These are phyloP conservation scores for Ogataea corticis DNA, from an alignment of 805 yeast genomes.

Conservation along the genomic window DNA sequence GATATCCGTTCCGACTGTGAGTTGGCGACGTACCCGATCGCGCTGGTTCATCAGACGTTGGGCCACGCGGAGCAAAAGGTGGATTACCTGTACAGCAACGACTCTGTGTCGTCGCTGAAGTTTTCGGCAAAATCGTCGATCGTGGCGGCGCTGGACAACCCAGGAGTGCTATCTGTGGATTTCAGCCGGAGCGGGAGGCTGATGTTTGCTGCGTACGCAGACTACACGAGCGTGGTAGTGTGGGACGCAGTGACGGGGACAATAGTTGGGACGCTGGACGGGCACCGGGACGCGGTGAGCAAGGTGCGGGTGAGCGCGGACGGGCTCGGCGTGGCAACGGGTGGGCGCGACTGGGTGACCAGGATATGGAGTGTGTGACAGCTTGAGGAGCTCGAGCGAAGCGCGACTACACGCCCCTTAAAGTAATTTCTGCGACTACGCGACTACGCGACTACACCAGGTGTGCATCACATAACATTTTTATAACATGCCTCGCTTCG, in stretches of 20 bases:
- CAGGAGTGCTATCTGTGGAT: constrained; percentile 74
- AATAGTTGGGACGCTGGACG: constrained; percentile 64
- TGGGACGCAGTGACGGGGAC: constrained; percentile 76
- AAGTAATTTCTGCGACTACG: too few species aligned
- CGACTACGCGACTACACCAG: too few species aligned
- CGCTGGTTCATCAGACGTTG: constrained; percentile 11
- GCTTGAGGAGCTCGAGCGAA: background rate
- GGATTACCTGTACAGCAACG: constrained; percentile 10
- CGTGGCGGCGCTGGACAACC: constrained; percentile 46
- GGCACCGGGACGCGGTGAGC: constrained; percentile 62
- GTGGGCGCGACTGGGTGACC: constrained; percentile 78
- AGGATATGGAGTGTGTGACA: constrained; percentile 54
- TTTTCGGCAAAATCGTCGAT: constrained; percentile 29
- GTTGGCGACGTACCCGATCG: constrained; percentile 45
- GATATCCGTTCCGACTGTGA: constrained; percentile 80
- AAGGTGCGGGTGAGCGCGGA: constrained; percentile 68
- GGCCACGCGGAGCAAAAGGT: constrained; percentile 1
- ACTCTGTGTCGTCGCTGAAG: constrained; percentile 26
- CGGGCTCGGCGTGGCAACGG: constrained; percentile 75
- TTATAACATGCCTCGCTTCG: too few species aligned
- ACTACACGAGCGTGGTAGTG: constrained; percentile 61
- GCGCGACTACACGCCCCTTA: too few species aligned
- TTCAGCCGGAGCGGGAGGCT: constrained; percentile 74
- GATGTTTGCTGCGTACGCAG: constrained; percentile 73
- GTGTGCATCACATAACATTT: too few species aligned